phyloP scores from a whole-genome alignment of 192 early-diverging fungal genomes.

The Mortierella alpina region DNA sequence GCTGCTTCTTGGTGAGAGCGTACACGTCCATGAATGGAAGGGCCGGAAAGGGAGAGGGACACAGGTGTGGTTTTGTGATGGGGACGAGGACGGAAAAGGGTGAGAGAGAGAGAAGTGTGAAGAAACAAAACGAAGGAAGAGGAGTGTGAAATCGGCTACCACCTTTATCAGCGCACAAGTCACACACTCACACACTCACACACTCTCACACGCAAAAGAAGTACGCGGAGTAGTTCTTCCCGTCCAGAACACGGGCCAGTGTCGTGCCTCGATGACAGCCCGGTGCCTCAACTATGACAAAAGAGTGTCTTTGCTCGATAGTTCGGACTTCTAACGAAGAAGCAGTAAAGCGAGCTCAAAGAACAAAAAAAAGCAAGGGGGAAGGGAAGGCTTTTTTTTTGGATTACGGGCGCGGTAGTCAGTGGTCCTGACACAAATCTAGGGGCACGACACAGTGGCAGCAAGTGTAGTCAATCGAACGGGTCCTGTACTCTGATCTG shows the following conservation, averaged over 20 bases:
- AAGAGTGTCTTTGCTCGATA: no score
- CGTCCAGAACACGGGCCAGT: no score
- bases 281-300: no score
- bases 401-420: neutral
- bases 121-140: neutral
- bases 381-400: constrained; percentile 9
- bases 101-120: neutral
- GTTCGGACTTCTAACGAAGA: no score
- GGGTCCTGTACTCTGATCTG: neutral
- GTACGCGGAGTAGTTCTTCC: no score
- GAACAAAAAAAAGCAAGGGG: no score
- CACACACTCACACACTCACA: no score
- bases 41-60: neutral
- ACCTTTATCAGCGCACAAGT: no score
- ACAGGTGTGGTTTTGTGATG: neutral
- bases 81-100: neutral
- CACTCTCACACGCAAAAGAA: no score
- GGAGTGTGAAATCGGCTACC: neutral
- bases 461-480: constrained; percentile 2
- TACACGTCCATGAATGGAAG: constrained; percentile 49
- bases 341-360: no score
- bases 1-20: constrained; percentile 47
- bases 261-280: no score
- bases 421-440: constrained; percentile 23
- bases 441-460: constrained; percentile 24